Percentiles rank a stretch among this genome's conserved stretches.
Evolutionary conservation across 352 stramenopile species (phyloP).

Genomic region (Peronospora destructor): DNA sequence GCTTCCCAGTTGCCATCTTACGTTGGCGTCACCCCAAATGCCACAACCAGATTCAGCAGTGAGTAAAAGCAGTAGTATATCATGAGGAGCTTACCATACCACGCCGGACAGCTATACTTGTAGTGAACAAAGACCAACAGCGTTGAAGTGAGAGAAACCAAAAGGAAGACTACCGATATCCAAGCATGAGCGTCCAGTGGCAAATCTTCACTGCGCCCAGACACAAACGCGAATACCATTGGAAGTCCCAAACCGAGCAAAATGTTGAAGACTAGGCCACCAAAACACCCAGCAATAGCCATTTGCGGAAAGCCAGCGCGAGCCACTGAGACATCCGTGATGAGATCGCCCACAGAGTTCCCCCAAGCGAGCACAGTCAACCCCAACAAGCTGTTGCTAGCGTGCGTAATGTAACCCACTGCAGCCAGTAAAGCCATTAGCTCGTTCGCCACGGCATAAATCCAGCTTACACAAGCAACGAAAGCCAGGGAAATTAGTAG

Average conservation of each 20-base stretch:
- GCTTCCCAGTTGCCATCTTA: constrained; percentile 5
- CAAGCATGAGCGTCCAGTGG: constrained; percentile 58
- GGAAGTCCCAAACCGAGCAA: constrained; percentile 71
- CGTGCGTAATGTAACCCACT: constrained; percentile 65
- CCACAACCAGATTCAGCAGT: constrained; percentile 55
- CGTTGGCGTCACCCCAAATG: constrained; percentile 25
- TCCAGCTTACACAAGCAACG: constrained; percentile 85
- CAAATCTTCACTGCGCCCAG: constrained; percentile 34
- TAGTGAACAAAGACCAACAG: constrained; percentile 48
- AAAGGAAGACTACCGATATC: constrained; percentile 70
- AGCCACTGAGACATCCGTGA: constrained; percentile 79
- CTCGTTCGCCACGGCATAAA: constrained; percentile 86
- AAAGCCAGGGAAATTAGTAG: constrained; percentile 71
- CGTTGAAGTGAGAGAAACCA: constrained; percentile 44
- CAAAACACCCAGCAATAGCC: constrained; percentile 81
- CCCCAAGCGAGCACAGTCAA: constrained; percentile 80
- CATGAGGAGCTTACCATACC: constrained; percentile 70
- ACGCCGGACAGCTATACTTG: constrained; percentile 51
- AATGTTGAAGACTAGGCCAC: constrained; percentile 79
- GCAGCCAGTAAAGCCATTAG: constrained; percentile 76
- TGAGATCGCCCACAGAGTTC: constrained; percentile 78
- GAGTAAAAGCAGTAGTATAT: constrained; percentile 67
- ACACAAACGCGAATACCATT: constrained; percentile 54
- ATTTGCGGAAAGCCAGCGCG: constrained; percentile 76
- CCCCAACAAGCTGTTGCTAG: constrained; percentile 67